Percentiles rank a stretch among this genome's conserved stretches.
phyloP scores from a whole-genome alignment of 352 stramenopile species.

The Globisporangium ultimum region DNA sequence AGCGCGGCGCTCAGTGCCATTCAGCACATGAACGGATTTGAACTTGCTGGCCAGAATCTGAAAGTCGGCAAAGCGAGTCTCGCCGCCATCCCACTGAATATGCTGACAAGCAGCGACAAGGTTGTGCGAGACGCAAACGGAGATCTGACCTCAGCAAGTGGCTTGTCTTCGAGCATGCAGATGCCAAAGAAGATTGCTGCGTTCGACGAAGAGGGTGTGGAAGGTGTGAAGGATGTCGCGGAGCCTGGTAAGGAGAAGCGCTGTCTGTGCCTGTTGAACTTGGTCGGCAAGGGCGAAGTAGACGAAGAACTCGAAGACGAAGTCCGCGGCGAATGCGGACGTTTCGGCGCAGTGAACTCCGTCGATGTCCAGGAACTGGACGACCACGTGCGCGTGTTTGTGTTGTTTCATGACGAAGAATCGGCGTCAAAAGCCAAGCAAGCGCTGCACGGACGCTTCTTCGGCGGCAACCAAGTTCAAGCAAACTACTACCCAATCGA shows the following conservation, averaged over 20 bases:
- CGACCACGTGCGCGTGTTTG: constrained; percentile 78
- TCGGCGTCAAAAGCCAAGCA: constrained; percentile 47
- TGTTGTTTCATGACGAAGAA: constrained; percentile 52
- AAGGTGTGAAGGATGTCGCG: constrained; percentile 45
- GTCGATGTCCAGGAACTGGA: constrained; percentile 61
- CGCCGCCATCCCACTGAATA: constrained; percentile 61
- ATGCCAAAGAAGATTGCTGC: constrained; percentile 20
- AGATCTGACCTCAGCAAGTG: constrained; percentile 5
- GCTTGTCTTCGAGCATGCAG: neutral
- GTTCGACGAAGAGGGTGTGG: constrained; percentile 58
- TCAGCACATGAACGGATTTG: constrained; percentile 83
- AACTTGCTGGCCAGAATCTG: constrained; percentile 67
- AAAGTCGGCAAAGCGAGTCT: constrained; percentile 78
- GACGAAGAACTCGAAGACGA: constrained; percentile 68
- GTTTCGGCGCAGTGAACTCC: constrained; percentile 49
- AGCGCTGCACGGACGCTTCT: constrained; percentile 70
- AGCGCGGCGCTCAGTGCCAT: constrained; percentile 58
- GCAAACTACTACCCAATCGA: constrained; percentile 54
- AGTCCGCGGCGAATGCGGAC: constrained; percentile 62
- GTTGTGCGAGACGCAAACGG: constrained; percentile 32
- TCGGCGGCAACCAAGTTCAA: constrained; percentile 71
- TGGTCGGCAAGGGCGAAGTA: constrained; percentile 67
- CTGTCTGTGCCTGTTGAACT: constrained; percentile 71
- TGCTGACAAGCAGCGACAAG: constrained; percentile 64
- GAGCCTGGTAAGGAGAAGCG: constrained; percentile 30